These are phyloP conservation scores for Podospora anserina DNA, from an alignment of 495 filamentous ascomycete genomes.

Conservation along the genomic window DNA sequence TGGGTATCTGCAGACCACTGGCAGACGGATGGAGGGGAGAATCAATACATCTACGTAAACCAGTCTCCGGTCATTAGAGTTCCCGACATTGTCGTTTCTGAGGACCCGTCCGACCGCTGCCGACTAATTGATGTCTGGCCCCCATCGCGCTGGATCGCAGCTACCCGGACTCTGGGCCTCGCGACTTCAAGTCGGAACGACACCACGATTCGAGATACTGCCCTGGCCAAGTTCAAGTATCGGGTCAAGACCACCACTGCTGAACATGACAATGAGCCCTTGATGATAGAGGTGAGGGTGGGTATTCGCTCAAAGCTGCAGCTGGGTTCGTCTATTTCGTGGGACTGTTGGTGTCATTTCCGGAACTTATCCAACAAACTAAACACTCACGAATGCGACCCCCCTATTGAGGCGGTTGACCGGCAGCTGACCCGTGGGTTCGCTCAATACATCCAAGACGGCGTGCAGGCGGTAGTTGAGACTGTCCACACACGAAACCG, in stretches of 20 bases:
- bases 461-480: background rate
- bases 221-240: background rate
- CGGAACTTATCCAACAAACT: background rate
- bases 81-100: background rate
- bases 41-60: conserved; percentile 2
- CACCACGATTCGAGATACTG: background rate
- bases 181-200: background rate
- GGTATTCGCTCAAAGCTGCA: background rate
- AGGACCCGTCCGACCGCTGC: background rate
- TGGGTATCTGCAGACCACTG: background rate
- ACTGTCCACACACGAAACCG: background rate
- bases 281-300: background rate
- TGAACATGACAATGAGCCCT: background rate
- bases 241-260: background rate
- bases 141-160: background rate
- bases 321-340: background rate
- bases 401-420: background rate
- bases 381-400: background rate
- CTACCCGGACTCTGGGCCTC: background rate
- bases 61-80: background rate
- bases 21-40: background rate
- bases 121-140: background rate
- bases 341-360: conserved; percentile 6
- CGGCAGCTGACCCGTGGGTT: background rate
- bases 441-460: background rate